Evolutionary conservation across 2,329 filamentous ascomycete genomes (phyloP).

Genomic region (Arthrobotrys pseudoclavata): DNA sequence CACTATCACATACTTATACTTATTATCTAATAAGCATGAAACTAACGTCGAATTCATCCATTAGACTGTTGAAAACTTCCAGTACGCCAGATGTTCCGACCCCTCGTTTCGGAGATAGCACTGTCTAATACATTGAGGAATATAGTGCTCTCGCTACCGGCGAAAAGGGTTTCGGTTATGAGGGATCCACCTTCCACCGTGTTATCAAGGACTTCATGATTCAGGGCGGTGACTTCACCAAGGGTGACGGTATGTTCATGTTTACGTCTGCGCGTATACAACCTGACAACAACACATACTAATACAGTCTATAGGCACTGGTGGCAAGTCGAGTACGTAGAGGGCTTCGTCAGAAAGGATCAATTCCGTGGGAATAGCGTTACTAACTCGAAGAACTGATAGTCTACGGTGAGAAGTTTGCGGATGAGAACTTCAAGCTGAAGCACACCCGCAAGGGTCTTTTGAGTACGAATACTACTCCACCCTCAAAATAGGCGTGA

Average conservation of each 20-base stretch:
- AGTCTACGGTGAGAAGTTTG: slow-evolving; percentile 86
- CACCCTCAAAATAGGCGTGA: background rate
- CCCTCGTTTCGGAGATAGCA: background rate
- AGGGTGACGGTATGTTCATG: slow-evolving; percentile 74
- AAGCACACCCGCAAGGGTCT: slow-evolving; percentile 84
- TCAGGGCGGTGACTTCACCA: slow-evolving; percentile 96
- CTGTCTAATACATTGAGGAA: slow-evolving; percentile 15
- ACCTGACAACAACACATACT: slow-evolving; percentile 46
- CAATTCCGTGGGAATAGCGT: background rate
- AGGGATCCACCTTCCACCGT: slow-evolving; percentile 88
- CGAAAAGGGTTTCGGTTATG: slow-evolving; percentile 86
- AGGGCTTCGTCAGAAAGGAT: background rate
- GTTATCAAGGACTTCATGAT: slow-evolving; percentile 96
- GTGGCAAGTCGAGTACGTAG: slow-evolving; percentile 81
- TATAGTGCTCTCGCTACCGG: slow-evolving; percentile 76
- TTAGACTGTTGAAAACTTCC: slow-evolving; percentile 71
- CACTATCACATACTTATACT: slow-evolving; percentile 60
- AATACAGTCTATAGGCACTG: slow-evolving; percentile 74
- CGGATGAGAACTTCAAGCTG: slow-evolving; percentile 87
- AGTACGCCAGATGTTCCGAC: slow-evolving; percentile 63
- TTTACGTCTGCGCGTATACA: background rate
- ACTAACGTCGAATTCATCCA: background rate
- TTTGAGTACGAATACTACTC: slow-evolving; percentile 70
- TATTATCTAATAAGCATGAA: background rate
- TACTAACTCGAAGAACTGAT: slow-evolving; percentile 8